Percentiles rank a stretch among this genome's conserved stretches.
Evolutionary conservation across 2,329 filamentous ascomycete genomes (phyloP).

Genomic region (Pseudohalonectria lignicola): DNA sequence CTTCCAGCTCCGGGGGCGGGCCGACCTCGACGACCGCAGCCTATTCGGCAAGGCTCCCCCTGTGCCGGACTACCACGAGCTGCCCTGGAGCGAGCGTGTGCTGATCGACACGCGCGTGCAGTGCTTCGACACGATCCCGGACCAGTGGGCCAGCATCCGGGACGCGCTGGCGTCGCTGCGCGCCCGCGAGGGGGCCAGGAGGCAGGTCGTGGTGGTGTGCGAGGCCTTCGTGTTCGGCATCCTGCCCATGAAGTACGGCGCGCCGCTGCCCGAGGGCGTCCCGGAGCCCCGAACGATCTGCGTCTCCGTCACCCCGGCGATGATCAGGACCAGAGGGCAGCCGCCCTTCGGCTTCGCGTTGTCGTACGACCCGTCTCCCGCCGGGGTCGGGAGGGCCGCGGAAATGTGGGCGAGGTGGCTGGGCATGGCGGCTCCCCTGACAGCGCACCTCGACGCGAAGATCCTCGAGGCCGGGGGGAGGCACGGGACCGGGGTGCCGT

Average conservation of each 20-base stretch:
- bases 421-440: conserved; percentile 11
- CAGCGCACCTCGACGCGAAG: conserved; percentile 14
- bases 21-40: conserved; percentile 20
- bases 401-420: conserved; percentile 19
- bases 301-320: conserved; percentile 24
- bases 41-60: conserved; percentile 6
- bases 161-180: conserved; percentile 14
- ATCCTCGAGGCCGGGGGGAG: conserved; percentile 17
- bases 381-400: conserved; percentile 13
- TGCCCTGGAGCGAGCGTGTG: conserved; percentile 17
- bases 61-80: conserved; percentile 10
- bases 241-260: conserved; percentile 20
- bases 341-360: conserved; percentile 20
- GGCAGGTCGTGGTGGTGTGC: conserved; percentile 17
- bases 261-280: conserved; percentile 12
- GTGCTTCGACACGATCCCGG: conserved; percentile 19
- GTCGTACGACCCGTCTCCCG: conserved; percentile 17
- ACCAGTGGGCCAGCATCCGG: conserved; percentile 20
- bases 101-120: conserved; percentile 20
- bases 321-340: conserved; percentile 21
- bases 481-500: conserved; percentile 3
- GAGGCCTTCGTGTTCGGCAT: conserved; percentile 24
- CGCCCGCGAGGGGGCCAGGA: neutral
- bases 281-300: conserved; percentile 15
- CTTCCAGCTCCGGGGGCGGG: conserved; percentile 17